phyloP scores from a whole-genome alignment of 2,329 filamentous ascomycete genomes.

The Cordyceps javanica region DNA sequence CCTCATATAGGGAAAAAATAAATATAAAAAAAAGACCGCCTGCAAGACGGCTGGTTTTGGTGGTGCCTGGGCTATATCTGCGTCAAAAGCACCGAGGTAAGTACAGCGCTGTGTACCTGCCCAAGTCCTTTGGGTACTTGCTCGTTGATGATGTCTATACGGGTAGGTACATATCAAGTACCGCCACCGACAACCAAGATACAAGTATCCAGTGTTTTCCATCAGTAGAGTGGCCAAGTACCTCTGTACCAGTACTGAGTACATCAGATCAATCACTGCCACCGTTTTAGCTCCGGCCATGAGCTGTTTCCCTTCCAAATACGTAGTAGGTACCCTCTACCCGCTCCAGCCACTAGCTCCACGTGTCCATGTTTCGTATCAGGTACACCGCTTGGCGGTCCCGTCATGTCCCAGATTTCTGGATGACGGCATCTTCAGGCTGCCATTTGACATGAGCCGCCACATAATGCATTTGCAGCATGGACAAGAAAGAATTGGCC shows the following conservation, averaged over 20 bases:
- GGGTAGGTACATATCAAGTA: background rate
- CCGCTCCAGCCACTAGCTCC: background rate
- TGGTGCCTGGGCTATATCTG: background rate
- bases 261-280: background rate
- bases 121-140: too few species aligned
- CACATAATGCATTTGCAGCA: too few species aligned
- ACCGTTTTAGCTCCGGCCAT: background rate
- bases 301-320: background rate
- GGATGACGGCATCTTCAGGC: background rate
- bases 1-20: too few species aligned
- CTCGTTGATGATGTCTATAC: too few species aligned
- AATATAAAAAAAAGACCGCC: too few species aligned
- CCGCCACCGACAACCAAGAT: background rate
- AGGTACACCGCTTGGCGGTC: slow-evolving; percentile 1
- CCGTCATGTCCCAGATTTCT: background rate
- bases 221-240: too few species aligned
- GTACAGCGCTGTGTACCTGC: too few species aligned
- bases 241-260: background rate
- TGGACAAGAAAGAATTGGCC: too few species aligned
- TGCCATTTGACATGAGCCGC: too few species aligned
- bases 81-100: background rate
- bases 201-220: background rate
- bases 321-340: slow-evolving; percentile 2
- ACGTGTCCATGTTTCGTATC: background rate
- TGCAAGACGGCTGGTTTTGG: too few species aligned